Evolutionary conservation across 108 stramenopile species (phyloP).

Genomic region (Skeletonema costatum): DNA sequence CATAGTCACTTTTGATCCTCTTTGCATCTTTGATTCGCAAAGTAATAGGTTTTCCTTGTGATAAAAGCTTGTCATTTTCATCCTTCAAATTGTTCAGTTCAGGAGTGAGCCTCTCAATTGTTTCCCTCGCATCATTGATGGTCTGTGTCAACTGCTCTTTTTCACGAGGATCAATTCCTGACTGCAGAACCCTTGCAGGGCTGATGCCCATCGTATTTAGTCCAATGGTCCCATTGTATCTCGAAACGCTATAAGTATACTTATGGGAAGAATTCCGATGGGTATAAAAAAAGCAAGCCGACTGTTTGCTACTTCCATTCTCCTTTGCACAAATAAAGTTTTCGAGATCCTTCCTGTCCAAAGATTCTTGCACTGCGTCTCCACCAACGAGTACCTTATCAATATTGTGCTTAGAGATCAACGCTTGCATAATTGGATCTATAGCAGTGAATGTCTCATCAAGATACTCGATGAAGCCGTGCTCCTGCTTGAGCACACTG

Average conservation of each 20-base stretch:
- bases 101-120: slow-evolving; percentile 44
- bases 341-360: slow-evolving; percentile 56
- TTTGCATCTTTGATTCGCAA: slow-evolving; percentile 40
- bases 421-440: slow-evolving; percentile 68
- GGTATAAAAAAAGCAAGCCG: slow-evolving; percentile 41
- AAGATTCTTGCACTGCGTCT: slow-evolving; percentile 60
- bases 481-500: slow-evolving; percentile 58
- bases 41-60: slow-evolving; percentile 39
- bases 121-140: slow-evolving; percentile 38
- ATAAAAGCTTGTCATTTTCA: slow-evolving; percentile 27
- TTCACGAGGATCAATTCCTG: slow-evolving; percentile 60
- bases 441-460: slow-evolving; percentile 79
- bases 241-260: slow-evolving; percentile 56
- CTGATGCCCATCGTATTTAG: slow-evolving; percentile 41
- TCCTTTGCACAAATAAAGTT: slow-evolving; percentile 50
- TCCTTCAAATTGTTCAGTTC: slow-evolving; percentile 32
- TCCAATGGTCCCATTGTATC: slow-evolving; percentile 44
- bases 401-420: slow-evolving; percentile 57
- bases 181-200: slow-evolving; percentile 48
- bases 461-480: slow-evolving; percentile 80
- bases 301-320: slow-evolving; percentile 11
- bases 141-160: slow-evolving; percentile 46
- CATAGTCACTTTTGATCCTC: slow-evolving; percentile 24
- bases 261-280: slow-evolving; percentile 26
- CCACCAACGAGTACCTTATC: slow-evolving; percentile 79